These are phyloP conservation scores for Eucalyptus sp. DNA, from an alignment of 345 rosid genomes.

Conservation along the genomic window DNA sequence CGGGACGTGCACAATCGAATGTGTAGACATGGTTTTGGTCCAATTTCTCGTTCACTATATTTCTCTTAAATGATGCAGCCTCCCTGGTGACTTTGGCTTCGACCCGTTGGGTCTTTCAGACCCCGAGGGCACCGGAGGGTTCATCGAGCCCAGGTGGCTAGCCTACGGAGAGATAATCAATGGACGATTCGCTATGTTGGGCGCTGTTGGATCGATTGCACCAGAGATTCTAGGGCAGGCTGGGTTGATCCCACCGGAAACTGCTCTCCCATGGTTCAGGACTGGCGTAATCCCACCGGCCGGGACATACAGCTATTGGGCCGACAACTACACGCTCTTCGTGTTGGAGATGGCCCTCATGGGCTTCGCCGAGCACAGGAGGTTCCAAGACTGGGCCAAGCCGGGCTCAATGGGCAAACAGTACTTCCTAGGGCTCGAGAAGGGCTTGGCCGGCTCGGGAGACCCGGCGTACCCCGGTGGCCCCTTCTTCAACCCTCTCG, in stretches of 20 bases:
- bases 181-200: constrained; percentile 82
- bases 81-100: constrained; percentile 92
- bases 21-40: background rate
- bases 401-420: constrained; percentile 94
- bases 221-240: constrained; percentile 88
- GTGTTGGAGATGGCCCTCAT: constrained; percentile 89
- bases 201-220: constrained; percentile 71
- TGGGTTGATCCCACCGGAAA: constrained; percentile 71
- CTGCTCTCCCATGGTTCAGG: constrained; percentile 93
- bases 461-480: constrained; percentile 91
- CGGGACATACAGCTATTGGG: constrained; percentile 94
- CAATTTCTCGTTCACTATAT: background rate
- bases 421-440: constrained; percentile 86
- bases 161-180: constrained; percentile 93
- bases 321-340: constrained; percentile 79
- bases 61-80: constrained; percentile 15
- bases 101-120: constrained; percentile 97
- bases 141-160: constrained; percentile 92
- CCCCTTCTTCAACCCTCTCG: constrained; percentile 90
- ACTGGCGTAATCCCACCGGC: constrained; percentile 98
- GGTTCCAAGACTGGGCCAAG: constrained; percentile 84
- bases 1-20: background rate
- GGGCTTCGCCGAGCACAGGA: constrained; percentile 98
- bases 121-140: constrained; percentile 94
- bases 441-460: constrained; percentile 74